Evolutionary conservation across 805 yeast species (phyloP), one percentile per base, ranked within the genome.

Genomic region (Grigorovia transvaalensis): DNA sequence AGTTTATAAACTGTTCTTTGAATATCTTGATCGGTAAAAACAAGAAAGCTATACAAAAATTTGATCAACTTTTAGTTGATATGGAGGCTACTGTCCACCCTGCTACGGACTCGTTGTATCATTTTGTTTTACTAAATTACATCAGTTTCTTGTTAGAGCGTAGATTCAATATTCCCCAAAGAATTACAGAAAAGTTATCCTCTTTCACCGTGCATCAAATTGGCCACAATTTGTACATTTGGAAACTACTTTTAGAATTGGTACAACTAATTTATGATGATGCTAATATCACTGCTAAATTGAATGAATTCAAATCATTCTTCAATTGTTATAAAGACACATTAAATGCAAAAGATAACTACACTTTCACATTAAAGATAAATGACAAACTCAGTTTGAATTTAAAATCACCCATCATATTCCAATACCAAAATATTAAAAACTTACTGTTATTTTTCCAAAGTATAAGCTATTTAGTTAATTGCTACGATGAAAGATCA

Each of bases 381-480:
- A 53, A 46, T 30, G 49, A 54, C 2, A 50, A 47, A 20, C 29
- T 63, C 15, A 19, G 33, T 5, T 18, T 66, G n/a, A 40, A 50
- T 3, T 35, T 65, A 8, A 51, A 52, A 15, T 47, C 57, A 11
- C 58, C 62, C 0, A 50, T 52, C 2, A 45, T 61, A 15, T 60
- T 62, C 30, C 52, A 57, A 27, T 64, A 64, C 40, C 57, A 57
- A 42, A 64, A 65, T 50, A 47, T 63, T 48, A 67, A 66, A 50
- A 59, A 59, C 29, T 18, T 66, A 3, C 47, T 67, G 17, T 46
- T 66, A 8, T 52, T 67, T 9, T 53, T 66, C 18, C 71, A 67
- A 52, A 64, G 69, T 53, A 60, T 65, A 9, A 64, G 68, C 52
- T 67, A 60, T 48, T 48, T 67, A 40, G 61, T 62, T 2, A 67